Evolutionary conservation across 805 yeast genomes (phyloP), one percentile per base, ranked within the genome.

Genomic region (Nakazawaea ernobii): DNA sequence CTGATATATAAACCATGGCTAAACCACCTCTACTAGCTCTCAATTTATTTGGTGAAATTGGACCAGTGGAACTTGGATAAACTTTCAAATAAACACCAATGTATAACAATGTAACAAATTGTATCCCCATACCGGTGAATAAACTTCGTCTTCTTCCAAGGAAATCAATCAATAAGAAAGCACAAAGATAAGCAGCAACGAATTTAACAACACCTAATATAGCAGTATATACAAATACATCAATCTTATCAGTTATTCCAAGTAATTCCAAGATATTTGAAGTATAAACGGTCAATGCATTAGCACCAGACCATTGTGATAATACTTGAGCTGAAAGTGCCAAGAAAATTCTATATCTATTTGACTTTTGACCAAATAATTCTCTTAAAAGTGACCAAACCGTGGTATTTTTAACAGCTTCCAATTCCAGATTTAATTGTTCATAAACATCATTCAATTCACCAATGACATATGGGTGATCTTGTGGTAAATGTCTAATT

Each of bases 261-360:
- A 71, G 70, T 49, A 74, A 61, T 4, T 67, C 68, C 49, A 77
- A 73, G 39, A 78, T 60, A 43, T 74, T 77, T 2, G 82, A 76
- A 35, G 82, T 77, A 53, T 79, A 79, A 43, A 77, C 75, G 3
- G 83, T 78, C 42, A 79, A 63, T 6, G 81, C 71, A 52, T 71
- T 73, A 6, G 82, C 77, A 45, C 82, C 81, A n/a, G 78, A 70
- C 82, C 82, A 79, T 61, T 79, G 82, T 32, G 74, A 74, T 35
- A 78, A 63, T 11, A 77, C 37, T 59, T 77, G 83, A 29, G 72
- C 66, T 46, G 59, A 49, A 32, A 68, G 48, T 39, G 77, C 73
- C 35, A 77, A 52, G 7, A 62, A 53, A 41, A 78, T 65, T 60
- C 82, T 66, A 60, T 73, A 73, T 48, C 74, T 60, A 46, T 74